Base-by-base conservation (phyloP, 2,329 filamentous ascomycete species). In the Xylaria sp. region DNA sequence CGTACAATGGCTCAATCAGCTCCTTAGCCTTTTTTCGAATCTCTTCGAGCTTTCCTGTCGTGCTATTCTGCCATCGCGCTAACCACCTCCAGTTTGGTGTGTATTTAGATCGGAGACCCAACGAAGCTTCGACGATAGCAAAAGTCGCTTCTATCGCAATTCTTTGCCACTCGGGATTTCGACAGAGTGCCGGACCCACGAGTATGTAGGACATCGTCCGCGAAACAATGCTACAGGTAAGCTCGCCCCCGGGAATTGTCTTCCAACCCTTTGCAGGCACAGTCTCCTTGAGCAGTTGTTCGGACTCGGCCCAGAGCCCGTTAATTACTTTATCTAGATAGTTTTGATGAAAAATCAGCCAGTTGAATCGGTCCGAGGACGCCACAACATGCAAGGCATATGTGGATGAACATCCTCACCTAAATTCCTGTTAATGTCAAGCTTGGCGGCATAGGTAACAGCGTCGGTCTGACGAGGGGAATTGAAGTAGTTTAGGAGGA, bases 101-200 rank as follows among this genome's bases (percentile, higher is more conserved):
- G 52, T 66, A 71, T 25, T 55, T 62, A 5, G 56, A 46, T 18
- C 69, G 53, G 4, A 71, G 43, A 23, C 52, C 61, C 20, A 43
- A 20, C 12, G 60, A 53, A 4, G 68, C 56, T 30, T 65, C 60
- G n/a, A 68, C 48, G 20, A 53, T 57, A 15, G 45, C 65, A 28
- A 64, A 58, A 8, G 65, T 67, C 25, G 66, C 66, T 25, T 62
- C 60, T 7, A 67, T 45, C 13, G 61, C 65, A 13, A 70, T 59
- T 28, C 52, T n/a, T 20, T 61, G 64, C 67, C 67, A 67, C 32
- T 67, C 57, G 2, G 57, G 34, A 13, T 66, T 57, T 28, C 53
- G 36, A 30, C 70, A 34, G 43, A 71, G 66, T 32, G 53, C 36
- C 18, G 67, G 60, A 5, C 66, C 67, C 4, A 71, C 66, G 52